Conservation (phyloP, 495 filamentous ascomycete species). For the Aspergillus sparsus region DNA sequence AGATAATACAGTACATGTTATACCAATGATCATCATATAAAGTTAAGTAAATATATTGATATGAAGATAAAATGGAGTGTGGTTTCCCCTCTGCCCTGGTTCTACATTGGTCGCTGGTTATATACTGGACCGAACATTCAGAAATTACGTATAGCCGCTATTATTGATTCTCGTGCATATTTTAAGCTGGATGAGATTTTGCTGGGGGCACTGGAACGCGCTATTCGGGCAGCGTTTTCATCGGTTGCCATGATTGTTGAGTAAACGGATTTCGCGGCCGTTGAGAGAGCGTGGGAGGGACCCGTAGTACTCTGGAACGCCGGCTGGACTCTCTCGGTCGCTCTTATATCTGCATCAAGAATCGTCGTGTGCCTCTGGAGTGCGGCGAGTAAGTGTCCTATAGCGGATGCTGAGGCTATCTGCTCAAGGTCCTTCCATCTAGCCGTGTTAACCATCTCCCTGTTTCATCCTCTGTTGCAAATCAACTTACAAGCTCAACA, state of each 20-base stretch:
- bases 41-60: no score
- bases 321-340: background rate
- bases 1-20: no score
- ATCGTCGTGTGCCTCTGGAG: background rate
- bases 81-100: no score
- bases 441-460: background rate
- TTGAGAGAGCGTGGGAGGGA: conserved; percentile 1
- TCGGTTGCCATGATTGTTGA: background rate
- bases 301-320: background rate
- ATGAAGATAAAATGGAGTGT: no score
- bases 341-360: conserved; percentile 2
- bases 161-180: no score
- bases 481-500: background rate
- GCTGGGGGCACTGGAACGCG: background rate
- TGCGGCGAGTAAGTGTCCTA: conserved; percentile 2
- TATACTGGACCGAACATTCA: no score
- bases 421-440: background rate
- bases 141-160: no score
- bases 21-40: no score
- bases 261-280: background rate
- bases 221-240: background rate
- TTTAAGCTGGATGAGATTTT: background rate
- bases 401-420: background rate
- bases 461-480: background rate
- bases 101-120: no score